Percentiles rank a stretch among this genome's conserved stretches.
Conservation (phyloP, 2,329 filamentous ascomycete genomes). For the Ceratocystis albifundus region DNA sequence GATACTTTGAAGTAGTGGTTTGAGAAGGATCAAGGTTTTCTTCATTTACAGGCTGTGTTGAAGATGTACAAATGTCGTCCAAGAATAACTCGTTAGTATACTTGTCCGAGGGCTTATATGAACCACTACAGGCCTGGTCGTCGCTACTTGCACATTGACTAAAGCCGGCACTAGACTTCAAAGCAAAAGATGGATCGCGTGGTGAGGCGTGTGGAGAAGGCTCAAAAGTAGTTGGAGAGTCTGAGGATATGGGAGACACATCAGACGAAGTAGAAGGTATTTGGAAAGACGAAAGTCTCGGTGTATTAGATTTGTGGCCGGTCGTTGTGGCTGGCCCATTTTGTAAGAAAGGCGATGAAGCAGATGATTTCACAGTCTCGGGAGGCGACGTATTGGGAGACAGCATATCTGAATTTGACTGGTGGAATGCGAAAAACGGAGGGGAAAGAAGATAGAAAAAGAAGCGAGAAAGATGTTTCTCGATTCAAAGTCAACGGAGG, state of each 20-base stretch:
- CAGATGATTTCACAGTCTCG: conserved; percentile 8
- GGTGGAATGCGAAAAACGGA: neutral
- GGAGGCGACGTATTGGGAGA: conserved; percentile 2
- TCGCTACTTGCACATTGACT: neutral
- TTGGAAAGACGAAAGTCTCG: conserved; percentile 3
- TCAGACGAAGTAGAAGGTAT: neutral
- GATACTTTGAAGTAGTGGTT: neutral
- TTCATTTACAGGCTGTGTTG: neutral
- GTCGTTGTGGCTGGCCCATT: neutral
- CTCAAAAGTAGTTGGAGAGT: neutral
- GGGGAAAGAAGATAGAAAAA: neutral
- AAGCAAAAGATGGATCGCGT: neutral
- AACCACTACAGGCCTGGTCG: neutral
- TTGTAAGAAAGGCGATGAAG: neutral
- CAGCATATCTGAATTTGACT: neutral
- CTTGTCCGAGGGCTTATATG: neutral
- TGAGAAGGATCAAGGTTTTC: neutral
- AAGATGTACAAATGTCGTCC: neutral
- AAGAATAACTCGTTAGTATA: neutral
- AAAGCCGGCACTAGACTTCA: conserved; percentile 26
- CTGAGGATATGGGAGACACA: neutral
- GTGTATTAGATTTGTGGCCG: neutral
- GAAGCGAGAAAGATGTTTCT: neutral
- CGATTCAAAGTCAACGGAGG: conserved; percentile 8
- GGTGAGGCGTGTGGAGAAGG: neutral